Conservation (phyloP, 140 eudicot genomes). For the Cichorium intybus region DNA sequence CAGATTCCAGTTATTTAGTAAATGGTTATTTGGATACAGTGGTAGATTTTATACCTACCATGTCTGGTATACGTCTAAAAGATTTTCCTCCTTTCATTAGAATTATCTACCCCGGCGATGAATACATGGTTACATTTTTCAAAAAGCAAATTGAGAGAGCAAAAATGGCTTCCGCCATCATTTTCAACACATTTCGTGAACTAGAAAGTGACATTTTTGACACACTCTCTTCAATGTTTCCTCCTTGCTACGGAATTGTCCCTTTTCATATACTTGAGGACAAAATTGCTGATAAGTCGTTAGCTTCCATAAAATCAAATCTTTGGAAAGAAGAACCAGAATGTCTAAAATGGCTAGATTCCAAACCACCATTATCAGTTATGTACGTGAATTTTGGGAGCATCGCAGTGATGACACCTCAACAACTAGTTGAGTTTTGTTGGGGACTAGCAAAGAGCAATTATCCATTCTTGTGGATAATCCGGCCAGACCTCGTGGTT, state of each 20-base stretch:
- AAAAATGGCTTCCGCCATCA: conserved; percentile 13
- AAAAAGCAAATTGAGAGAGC: background rate
- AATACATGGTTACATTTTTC: conserved; percentile 20
- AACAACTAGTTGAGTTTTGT: conserved; percentile 43
- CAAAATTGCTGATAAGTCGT: background rate
- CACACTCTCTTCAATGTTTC: background rate
- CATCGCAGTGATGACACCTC: conserved; percentile 32
- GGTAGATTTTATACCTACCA: conserved; percentile 30
- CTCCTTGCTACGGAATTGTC: conserved; percentile 25
- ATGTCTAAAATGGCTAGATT: conserved; percentile 46
- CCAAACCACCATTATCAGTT: conserved; percentile 33
- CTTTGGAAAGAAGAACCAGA: conserved; percentile 45
- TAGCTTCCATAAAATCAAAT: conserved; percentile 29
- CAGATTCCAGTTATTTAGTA: conserved; percentile 29
- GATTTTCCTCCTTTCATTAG: conserved; percentile 35
- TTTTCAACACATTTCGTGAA: conserved; percentile 21
- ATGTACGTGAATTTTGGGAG: conserved; percentile 58
- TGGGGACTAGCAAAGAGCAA: conserved; percentile 52
- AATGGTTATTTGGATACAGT: conserved; percentile 35
- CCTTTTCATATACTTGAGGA: conserved; percentile 22
- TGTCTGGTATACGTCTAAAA: conserved; percentile 29
- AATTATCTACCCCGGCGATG: conserved; percentile 27
- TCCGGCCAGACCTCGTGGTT: conserved; percentile 46
- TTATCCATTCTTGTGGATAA: conserved; percentile 45
- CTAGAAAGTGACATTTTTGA: conserved; percentile 16